Evolutionary conservation across 75 land plant species (phyloP).

Genomic region (Isoetes taiwanensis): DNA sequence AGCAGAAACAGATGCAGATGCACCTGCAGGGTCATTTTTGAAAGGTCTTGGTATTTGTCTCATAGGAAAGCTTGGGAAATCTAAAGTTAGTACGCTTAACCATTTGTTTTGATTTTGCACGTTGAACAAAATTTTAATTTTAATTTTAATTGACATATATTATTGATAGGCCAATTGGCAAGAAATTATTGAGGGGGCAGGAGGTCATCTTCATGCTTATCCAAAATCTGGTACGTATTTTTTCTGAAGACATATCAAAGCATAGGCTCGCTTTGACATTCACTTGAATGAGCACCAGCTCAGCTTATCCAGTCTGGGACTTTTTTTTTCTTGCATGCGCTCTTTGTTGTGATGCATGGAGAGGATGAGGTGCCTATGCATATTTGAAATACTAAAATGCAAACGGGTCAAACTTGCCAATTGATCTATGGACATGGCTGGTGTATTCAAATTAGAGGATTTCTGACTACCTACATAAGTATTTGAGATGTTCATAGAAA

Average conservation of each 20-base stretch:
- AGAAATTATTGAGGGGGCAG: conserved; percentile 42
- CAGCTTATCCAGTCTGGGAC: no score
- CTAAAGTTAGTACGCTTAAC: conserved; percentile 19
- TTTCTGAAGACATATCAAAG: neutral
- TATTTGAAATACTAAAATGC: neutral
- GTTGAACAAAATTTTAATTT: neutral
- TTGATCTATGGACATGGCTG: no score
- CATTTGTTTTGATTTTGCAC: neutral
- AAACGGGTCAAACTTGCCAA: no score
- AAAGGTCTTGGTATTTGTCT: conserved; percentile 41
- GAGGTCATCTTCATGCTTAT: conserved; percentile 38
- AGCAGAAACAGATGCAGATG: neutral
- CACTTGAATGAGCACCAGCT: no score
- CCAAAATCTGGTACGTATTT: conserved; percentile 30
- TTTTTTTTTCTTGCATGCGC: neutral
- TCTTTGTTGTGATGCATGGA: no score
- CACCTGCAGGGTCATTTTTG: conserved; percentile 18
- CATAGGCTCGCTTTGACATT: neutral
- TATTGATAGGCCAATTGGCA: conserved; percentile 49
- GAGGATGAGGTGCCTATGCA: no score
- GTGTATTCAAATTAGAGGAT: no score
- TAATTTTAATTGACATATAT: neutral
- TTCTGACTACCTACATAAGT: no score
- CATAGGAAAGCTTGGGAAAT: conserved; percentile 25
- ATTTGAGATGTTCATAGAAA: no score